These are phyloP conservation scores for Spergularia azorica DNA, from an alignment of 179 eudicot genomes.

Conservation along the genomic window DNA sequence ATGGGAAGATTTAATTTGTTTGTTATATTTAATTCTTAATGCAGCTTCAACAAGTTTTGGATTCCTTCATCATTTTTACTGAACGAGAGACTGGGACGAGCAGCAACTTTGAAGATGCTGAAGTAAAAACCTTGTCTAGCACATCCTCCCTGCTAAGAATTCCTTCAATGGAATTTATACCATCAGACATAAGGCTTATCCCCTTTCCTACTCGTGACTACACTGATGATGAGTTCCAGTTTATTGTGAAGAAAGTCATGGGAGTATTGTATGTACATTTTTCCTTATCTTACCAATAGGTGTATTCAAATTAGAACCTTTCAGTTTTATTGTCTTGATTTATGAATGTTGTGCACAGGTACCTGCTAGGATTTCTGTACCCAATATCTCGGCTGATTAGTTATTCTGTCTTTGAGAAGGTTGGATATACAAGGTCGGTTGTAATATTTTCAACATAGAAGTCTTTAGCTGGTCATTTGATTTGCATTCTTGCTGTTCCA, in stretches of 20 bases:
- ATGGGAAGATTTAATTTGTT: too few species aligned
- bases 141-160: slow-evolving; percentile 30
- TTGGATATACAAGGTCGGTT: slow-evolving; percentile 30
- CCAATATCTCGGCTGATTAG: slow-evolving; percentile 96
- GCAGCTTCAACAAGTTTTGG: slow-evolving; percentile 97
- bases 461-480: neutral
- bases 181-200: slow-evolving; percentile 83
- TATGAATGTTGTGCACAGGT: slow-evolving; percentile 51
- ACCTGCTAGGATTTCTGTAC: slow-evolving; percentile 94
- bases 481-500: slow-evolving; percentile 39
- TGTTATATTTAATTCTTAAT: slow-evolving; percentile 25
- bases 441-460: neutral
- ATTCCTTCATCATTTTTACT: slow-evolving; percentile 85
- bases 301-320: neutral
- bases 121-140: slow-evolving; percentile 32
- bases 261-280: slow-evolving; percentile 84
- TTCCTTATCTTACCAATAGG: slow-evolving; percentile 2
- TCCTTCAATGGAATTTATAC: slow-evolving; percentile 70
- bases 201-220: slow-evolving; percentile 98
- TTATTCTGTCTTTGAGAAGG: slow-evolving; percentile 95
- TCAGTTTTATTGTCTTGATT: slow-evolving; percentile 6
- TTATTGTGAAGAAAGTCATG: slow-evolving; percentile 90
- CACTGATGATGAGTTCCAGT: slow-evolving; percentile 98
- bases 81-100: slow-evolving; percentile 51
- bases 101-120: slow-evolving; percentile 33